phyloP scores from a whole-genome alignment of 148 eudicot species.

The Camellia lanceoleosa region DNA sequence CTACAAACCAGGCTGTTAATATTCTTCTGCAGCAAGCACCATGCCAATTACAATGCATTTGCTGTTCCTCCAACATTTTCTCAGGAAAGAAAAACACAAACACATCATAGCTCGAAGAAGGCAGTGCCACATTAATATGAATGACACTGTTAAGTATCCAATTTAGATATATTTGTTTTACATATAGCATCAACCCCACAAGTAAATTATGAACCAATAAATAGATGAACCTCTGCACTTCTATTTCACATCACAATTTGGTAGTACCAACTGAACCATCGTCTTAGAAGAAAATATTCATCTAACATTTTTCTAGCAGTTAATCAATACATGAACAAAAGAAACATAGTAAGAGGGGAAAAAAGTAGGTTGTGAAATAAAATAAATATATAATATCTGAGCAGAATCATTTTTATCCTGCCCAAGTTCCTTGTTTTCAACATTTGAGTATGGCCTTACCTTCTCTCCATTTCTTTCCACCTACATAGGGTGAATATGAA shows the following conservation, averaged over 20 bases:
- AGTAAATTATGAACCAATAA: too few relatives aligned
- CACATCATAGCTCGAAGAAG: neutral
- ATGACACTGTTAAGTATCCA: neutral
- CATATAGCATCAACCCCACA: neutral
- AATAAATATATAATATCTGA: constrained; percentile 1
- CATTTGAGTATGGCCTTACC: neutral
- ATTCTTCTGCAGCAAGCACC: neutral
- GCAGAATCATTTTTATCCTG: constrained; percentile 16
- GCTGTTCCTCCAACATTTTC: neutral
- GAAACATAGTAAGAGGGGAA: neutral
- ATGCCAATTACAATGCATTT: neutral
- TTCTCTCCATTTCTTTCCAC: constrained; percentile 10
- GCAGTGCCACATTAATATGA: too few relatives aligned
- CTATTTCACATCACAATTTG: too few relatives aligned
- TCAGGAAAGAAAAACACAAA: neutral
- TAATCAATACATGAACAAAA: neutral
- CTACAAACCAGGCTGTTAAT: neutral
- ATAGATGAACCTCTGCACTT: neutral
- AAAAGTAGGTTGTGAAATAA: neutral
- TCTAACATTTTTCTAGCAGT: neutral
- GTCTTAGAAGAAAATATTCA: neutral
- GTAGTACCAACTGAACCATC: neutral
- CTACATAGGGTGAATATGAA: constrained; percentile 15
- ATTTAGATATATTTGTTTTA: neutral
- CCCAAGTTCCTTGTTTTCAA: constrained; percentile 13